Base-by-base conservation (phyloP, 2,329 filamentous ascomycete genomes). In the Sclerotinia sclerotiorum region DNA sequence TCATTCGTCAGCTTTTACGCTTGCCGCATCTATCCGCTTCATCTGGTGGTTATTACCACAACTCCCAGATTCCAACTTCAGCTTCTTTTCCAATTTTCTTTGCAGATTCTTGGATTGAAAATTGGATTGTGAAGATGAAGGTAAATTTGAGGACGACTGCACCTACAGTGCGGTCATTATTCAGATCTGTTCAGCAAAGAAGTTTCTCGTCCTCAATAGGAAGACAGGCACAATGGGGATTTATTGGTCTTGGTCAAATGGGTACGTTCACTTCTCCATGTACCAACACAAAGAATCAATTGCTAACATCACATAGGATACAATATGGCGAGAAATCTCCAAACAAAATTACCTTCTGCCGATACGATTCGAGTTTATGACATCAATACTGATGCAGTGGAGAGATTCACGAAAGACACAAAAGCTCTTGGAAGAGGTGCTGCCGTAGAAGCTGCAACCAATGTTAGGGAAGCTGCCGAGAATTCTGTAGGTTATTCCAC, bases 291-390 rank as follows among this genome's bases (percentile, higher is more conserved):
- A 66, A 39, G 27, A 39, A 69, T 68, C 65, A 69, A 61, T 72
- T 55, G 56, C 69, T 75, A 68, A 73, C 57, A 51, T 46, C 49
- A 49, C 21, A 64, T 70, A 90, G 89, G 90, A 60, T 91, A 88
- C 72, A 86, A 88, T 60, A 92, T 92, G 90, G 90, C 90, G 48
- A 85, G 83, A 77, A 92, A 91, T 74, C 81, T 92, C 6, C 84
- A 88, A 73, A 82, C 85, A 49, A 91, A 90, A 77, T 84, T 91
- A 42, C 85, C 88, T 4, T 79, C 82, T 29, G 81, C 83, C 13
- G 90, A 92, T 76, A 87, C 82, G 0, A 78, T 92, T 60, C 81
- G 87, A 69, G 79, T 92, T 44, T 87, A 87, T 74, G 90, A 92
- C 76, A 83, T 90, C 70, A 91, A 91, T 75, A 78, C 82, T 24